phyloP scores from a whole-genome alignment of 352 stramenopile species.

The Phytopythium boreale region DNA sequence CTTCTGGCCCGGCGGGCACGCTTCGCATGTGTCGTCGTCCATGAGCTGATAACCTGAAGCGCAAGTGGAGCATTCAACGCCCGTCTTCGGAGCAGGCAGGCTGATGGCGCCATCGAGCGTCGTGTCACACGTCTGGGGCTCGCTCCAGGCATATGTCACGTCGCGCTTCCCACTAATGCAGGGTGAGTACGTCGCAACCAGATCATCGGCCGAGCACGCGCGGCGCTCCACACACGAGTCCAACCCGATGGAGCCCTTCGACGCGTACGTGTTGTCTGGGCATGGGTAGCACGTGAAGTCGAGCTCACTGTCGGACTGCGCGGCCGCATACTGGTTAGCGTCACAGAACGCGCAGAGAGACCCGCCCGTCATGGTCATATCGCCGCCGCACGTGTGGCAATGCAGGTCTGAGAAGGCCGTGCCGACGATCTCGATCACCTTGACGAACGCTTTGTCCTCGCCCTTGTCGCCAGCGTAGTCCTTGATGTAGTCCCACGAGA shows the following conservation, averaged over 20 bases:
- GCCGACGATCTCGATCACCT: slow-evolving; percentile 81
- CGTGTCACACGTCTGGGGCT: slow-evolving; percentile 60
- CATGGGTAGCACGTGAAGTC: slow-evolving; percentile 78
- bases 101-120: slow-evolving; percentile 38
- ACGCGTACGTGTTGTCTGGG: slow-evolving; percentile 52
- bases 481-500: slow-evolving; percentile 83
- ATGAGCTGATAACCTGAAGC: slow-evolving; percentile 41
- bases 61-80: slow-evolving; percentile 50
- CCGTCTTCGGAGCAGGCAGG: slow-evolving; percentile 33
- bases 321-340: slow-evolving; percentile 70
- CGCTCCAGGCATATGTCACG: slow-evolving; percentile 61
- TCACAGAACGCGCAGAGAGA: slow-evolving; percentile 79
- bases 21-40: slow-evolving; percentile 38
- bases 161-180: slow-evolving; percentile 56
- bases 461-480: slow-evolving; percentile 69
- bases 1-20: slow-evolving; percentile 35
- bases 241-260: slow-evolving; percentile 71
- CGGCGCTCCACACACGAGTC: slow-evolving; percentile 62
- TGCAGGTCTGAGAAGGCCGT: slow-evolving; percentile 70
- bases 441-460: slow-evolving; percentile 65
- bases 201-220: slow-evolving; percentile 57
- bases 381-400: slow-evolving; percentile 70
- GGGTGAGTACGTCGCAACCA: slow-evolving; percentile 54
- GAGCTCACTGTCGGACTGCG: slow-evolving; percentile 66
- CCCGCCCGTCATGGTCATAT: slow-evolving; percentile 74